Evolutionary conservation across 352 stramenopile species (phyloP).

Genomic region (Globisporangium radiosum): DNA sequence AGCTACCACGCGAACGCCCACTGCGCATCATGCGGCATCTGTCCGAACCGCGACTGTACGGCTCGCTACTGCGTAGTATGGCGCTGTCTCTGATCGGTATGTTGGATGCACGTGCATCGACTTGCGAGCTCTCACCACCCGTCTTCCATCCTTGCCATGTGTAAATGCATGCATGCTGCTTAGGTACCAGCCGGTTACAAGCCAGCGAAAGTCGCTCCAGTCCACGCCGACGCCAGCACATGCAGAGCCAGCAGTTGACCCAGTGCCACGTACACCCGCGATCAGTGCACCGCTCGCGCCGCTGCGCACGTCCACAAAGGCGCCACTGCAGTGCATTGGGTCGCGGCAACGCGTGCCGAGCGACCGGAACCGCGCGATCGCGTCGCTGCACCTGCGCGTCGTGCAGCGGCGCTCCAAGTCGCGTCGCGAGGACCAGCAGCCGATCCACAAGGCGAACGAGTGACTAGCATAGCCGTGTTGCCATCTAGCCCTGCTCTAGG

Average conservation of each 20-base stretch:
- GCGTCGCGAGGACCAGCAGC: slow-evolving; percentile 21
- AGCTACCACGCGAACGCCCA: slow-evolving; percentile 8
- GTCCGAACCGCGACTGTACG: slow-evolving; percentile 32
- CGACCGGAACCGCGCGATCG: slow-evolving; percentile 66
- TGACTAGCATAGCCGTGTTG: neutral
- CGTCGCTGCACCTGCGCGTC: slow-evolving; percentile 41
- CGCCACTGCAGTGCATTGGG: neutral
- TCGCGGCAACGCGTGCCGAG: slow-evolving; percentile 15
- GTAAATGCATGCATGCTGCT: neutral
- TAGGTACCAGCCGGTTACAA: neutral
- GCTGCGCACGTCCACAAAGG: slow-evolving; percentile 7
- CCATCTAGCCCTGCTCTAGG: too few species aligned
- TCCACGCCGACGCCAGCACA: neutral
- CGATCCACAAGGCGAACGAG: slow-evolving; percentile 22
- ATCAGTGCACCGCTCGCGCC: slow-evolving; percentile 5
- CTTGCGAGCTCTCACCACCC: too few species aligned
- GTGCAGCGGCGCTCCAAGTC: slow-evolving; percentile 47
- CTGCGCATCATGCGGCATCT: slow-evolving; percentile 23
- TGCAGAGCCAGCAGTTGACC: neutral
- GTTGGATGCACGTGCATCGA: too few species aligned
- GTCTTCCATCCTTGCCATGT: neutral
- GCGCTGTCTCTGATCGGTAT: neutral
- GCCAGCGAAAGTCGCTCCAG: neutral
- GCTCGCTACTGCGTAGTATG: neutral
- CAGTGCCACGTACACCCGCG: neutral